Evolutionary conservation across 768 basidiomycete species (phyloP).

Genomic region (Boletus eberwhitei): DNA sequence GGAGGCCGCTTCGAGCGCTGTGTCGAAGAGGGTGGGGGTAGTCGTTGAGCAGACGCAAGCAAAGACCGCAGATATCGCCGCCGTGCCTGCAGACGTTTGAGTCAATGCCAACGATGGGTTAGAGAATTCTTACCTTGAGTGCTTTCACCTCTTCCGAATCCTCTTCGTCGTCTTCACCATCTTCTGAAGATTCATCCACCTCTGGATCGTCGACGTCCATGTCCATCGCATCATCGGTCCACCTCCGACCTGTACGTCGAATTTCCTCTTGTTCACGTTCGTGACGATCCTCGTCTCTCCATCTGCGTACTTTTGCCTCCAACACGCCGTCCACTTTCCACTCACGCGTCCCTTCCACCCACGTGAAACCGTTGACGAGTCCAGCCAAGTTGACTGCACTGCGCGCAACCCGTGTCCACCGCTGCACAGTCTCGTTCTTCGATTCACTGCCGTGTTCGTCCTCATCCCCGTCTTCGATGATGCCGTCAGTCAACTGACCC

Average conservation of each 20-base stretch:
- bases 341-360: slow-evolving; percentile 52
- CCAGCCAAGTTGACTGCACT: slow-evolving; percentile 64
- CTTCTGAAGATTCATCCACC: slow-evolving; percentile 43
- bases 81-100: slow-evolving; percentile 50
- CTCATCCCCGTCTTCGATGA: slow-evolving; percentile 76
- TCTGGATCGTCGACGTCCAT: slow-evolving; percentile 56
- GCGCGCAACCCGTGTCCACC: slow-evolving; percentile 78
- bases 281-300: slow-evolving; percentile 69
- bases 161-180: slow-evolving; percentile 54
- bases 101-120: slow-evolving; percentile 4
- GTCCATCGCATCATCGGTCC: slow-evolving; percentile 71
- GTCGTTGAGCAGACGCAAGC: slow-evolving; percentile 45
- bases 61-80: slow-evolving; percentile 70
- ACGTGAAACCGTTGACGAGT: slow-evolving; percentile 74
- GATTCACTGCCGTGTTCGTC: slow-evolving; percentile 32
- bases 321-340: slow-evolving; percentile 67
- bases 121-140: slow-evolving; percentile 59
- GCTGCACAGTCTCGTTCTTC: slow-evolving; percentile 42
- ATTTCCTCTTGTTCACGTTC: slow-evolving; percentile 67
- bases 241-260: slow-evolving; percentile 56
- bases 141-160: slow-evolving; percentile 72
- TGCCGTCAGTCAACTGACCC: slow-evolving; percentile 64
- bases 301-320: slow-evolving; percentile 61
- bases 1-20: slow-evolving; percentile 28
- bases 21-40: slow-evolving; percentile 22